Evolutionary conservation across 495 filamentous ascomycete species (phyloP).

Genomic region (Neurospora hispaniola): DNA sequence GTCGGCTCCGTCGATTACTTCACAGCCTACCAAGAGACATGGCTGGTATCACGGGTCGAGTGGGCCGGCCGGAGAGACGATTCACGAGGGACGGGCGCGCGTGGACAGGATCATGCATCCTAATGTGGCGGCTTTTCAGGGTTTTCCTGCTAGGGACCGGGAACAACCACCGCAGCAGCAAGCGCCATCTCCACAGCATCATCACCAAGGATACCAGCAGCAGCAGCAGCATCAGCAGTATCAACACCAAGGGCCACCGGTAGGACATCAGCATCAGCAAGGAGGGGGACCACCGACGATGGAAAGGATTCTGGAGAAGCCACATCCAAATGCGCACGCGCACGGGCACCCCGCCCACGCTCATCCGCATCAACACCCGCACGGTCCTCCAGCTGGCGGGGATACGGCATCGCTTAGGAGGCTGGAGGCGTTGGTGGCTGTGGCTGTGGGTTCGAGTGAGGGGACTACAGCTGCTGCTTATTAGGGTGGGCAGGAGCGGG

Average conservation of each 20-base stretch:
- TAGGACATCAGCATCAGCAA: slow-evolving; percentile 1
- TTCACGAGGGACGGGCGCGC: slow-evolving; percentile 27
- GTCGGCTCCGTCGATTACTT: slow-evolving; percentile 38
- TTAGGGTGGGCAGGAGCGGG: slow-evolving; percentile 8
- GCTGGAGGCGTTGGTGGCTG: slow-evolving; percentile 77
- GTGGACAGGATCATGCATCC: slow-evolving; percentile 40
- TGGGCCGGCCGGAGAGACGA: slow-evolving; percentile 23
- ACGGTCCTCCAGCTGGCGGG: slow-evolving; percentile 3
- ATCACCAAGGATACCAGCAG: not conserved
- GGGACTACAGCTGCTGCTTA: slow-evolving; percentile 48
- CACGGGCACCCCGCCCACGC: not conserved
- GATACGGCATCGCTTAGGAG: slow-evolving; percentile 45
- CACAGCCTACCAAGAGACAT: slow-evolving; percentile 46
- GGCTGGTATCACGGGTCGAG: slow-evolving; percentile 60
- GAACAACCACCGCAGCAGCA: slow-evolving; percentile 7
- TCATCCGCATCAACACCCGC: slow-evolving; percentile 3
- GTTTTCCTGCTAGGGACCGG: slow-evolving; percentile 32
- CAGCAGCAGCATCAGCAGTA: not conserved
- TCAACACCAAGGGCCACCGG: not conserved
- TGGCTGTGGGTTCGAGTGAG: slow-evolving; percentile 62
- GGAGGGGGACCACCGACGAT: slow-evolving; percentile 8
- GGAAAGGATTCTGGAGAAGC: slow-evolving; percentile 22
- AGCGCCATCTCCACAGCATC: not conserved
- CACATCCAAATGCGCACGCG: slow-evolving; percentile 5
- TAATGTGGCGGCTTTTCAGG: slow-evolving; percentile 33